Base-by-base conservation (phyloP, 1,284 basidiomycete genomes). In the Inonotus hispidus region DNA sequence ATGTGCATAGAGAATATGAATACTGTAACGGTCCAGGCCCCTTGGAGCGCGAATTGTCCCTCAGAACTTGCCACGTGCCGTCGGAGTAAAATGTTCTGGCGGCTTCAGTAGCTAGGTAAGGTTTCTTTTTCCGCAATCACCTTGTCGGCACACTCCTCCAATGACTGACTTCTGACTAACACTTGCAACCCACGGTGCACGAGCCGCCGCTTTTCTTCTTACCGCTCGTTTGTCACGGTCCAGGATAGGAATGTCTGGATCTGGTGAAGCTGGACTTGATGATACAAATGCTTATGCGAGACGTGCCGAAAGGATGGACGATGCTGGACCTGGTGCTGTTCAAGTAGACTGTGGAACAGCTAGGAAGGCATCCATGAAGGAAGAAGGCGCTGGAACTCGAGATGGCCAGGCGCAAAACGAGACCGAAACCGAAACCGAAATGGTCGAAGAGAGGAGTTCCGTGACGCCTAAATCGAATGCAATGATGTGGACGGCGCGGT, bases 401-500 rank as follows among this genome's bases (percentile, higher is more conserved):
- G n/a, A n/a, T n/a, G n/a, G n/a, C n/a, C n/a, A n/a, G n/a, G 25
- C 29, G 41, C 16, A 16, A 1, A 10, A 52, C 6, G 32, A 19
- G 10, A 27, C 4, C 13, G 50, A n/a, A 8, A 27, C 25, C 16
- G 3, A 32, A 16, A 35, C 32, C 25, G 50, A 52, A n/a, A 52
- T 35, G 19, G 43, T 8, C 8, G 32, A 8, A 32, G 56, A 58
- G 38, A 29, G 38, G 21, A 25, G 14, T 14, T 21, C 45, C n/a
- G 32, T 27, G 25, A 11, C 11, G 16, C 19, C 39, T 6, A 58
- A 46, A 16, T 38, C 50, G 1, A 29, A 19, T n/a, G 57, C 52
- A n/a, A 55, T 59, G 61, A 53, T 41, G 38, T 13, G 58, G 53
- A 63, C 46, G 41, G 63, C 53, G 7, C 56, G 58, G 23, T 37